Conservation (phyloP, 2,329 filamentous ascomycete species). For the Trichoderma sp. region DNA sequence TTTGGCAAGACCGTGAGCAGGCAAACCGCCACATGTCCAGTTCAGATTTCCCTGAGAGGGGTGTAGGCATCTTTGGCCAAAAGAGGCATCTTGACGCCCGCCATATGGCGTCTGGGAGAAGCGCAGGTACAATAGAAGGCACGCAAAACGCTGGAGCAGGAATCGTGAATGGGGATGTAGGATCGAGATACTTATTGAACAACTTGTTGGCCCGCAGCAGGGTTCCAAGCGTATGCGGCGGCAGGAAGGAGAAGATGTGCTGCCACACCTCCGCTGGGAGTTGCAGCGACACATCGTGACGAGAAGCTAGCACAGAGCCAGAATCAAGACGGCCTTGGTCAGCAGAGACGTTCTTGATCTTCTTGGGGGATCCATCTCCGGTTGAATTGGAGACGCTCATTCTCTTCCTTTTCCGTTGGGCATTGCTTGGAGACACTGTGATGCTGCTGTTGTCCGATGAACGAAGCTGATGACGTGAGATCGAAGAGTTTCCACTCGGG, state of each 20-base stretch:
- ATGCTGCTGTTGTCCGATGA: conserved; percentile 2
- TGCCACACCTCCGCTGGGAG: conserved; percentile 69
- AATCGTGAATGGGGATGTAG: conserved; percentile 40
- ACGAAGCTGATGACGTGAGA: neutral
- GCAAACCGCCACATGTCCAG: conserved; percentile 75
- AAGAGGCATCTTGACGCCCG: conserved; percentile 65
- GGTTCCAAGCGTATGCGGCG: conserved; percentile 63
- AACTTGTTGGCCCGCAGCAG: conserved; percentile 67
- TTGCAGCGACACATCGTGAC: conserved; percentile 27
- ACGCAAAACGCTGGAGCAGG: conserved; percentile 28
- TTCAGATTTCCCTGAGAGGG: conserved; percentile 66
- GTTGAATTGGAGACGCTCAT: neutral
- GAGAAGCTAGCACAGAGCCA: neutral
- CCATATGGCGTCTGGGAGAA: conserved; percentile 70
- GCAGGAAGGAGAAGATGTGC: conserved; percentile 66
- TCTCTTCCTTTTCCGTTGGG: conserved; percentile 23
- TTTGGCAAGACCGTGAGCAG: conserved; percentile 65
- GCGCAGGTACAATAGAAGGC: conserved; percentile 34
- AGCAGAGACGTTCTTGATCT: neutral
- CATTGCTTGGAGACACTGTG: neutral
- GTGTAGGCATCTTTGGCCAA: conserved; percentile 68
- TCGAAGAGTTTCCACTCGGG: neutral
- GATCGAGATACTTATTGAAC: conserved; percentile 63
- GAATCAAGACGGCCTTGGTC: neutral
- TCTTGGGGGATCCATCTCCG: conserved; percentile 18